Percentiles rank a stretch among this genome's conserved stretches.
These are phyloP conservation scores for Torulaspora gathmanii DNA, from an alignment of 805 yeast species.

Conservation along the genomic window DNA sequence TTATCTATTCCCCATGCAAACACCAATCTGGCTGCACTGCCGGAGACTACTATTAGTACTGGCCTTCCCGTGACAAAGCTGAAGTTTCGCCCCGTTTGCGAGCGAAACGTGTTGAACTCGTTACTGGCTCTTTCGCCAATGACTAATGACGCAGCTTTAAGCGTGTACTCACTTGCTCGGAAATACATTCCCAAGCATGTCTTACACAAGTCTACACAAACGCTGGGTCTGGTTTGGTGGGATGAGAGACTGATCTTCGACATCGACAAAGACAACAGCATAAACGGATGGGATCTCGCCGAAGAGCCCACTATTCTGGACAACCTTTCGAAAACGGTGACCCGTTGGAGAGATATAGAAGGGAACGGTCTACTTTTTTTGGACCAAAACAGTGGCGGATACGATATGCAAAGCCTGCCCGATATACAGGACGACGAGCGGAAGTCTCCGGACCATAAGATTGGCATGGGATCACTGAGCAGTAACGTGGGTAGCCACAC, in stretches of 20 bases:
- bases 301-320: conserved; percentile 33
- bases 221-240: conserved; percentile 37
- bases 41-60: conserved; percentile 68
- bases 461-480: conserved; percentile 7
- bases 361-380: conserved; percentile 34
- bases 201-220: conserved; percentile 29
- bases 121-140: conserved; percentile 70
- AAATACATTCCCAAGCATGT: conserved; percentile 64
- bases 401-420: conserved; percentile 11
- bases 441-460: conserved; percentile 7
- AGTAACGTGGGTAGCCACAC: conserved; percentile 2
- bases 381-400: conserved; percentile 29
- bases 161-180: conserved; percentile 65
- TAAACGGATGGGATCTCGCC: conserved; percentile 34
- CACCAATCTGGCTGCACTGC: conserved; percentile 41
- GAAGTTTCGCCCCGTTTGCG: conserved; percentile 32
- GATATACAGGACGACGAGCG: conserved; percentile 11
- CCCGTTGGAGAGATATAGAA: conserved; percentile 37
- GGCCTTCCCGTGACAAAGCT: conserved; percentile 70
- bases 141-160: conserved; percentile 63
- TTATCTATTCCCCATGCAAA: conserved; percentile 36
- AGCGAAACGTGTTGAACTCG: conserved; percentile 45
- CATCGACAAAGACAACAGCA: conserved; percentile 32
- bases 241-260: conserved; percentile 32
- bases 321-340: conserved; percentile 27